phyloP scores from a whole-genome alignment of 306 rosid genomes.

The Prunus mongolica region DNA sequence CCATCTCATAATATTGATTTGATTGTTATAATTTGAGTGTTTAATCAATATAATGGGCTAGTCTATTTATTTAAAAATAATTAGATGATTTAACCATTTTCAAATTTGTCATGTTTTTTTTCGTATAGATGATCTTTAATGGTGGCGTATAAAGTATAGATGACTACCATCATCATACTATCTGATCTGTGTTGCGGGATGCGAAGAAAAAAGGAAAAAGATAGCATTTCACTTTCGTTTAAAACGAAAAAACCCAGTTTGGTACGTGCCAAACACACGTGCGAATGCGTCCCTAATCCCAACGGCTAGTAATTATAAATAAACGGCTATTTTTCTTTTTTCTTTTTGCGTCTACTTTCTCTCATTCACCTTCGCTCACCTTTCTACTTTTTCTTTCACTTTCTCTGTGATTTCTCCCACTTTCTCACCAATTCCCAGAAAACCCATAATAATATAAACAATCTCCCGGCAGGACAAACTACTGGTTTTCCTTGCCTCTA shows the following conservation, averaged over 20 bases:
- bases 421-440: slow-evolving; percentile 13
- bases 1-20: too few relatives aligned
- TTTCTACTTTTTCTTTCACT: slow-evolving; percentile 13
- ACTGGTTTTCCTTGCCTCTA: slow-evolving; percentile 13
- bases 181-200: too few relatives aligned
- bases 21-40: too few relatives aligned
- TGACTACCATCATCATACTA: too few relatives aligned
- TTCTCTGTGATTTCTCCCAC: slow-evolving; percentile 21
- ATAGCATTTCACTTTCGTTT: too few relatives aligned
- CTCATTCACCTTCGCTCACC: slow-evolving; percentile 3
- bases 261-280: slow-evolving; percentile 1
- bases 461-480: neutral
- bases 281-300: slow-evolving; percentile 15
- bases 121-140: too few relatives aligned
- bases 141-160: too few relatives aligned
- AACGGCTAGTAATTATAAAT: slow-evolving; percentile 76
- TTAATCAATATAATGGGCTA: too few relatives aligned
- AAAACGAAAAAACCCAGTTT: neutral
- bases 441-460: slow-evolving; percentile 3
- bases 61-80: too few relatives aligned
- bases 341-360: slow-evolving; percentile 11
- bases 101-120: too few relatives aligned
- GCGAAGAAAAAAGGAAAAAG: too few relatives aligned
- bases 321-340: slow-evolving; percentile 53
- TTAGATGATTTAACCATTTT: too few relatives aligned